A percentile compares a stretch with the other conserved stretches of the same genome.
Evolutionary conservation across 1,284 basidiomycete genomes (phyloP).

Genomic region (Vanrija pseudolonga): DNA sequence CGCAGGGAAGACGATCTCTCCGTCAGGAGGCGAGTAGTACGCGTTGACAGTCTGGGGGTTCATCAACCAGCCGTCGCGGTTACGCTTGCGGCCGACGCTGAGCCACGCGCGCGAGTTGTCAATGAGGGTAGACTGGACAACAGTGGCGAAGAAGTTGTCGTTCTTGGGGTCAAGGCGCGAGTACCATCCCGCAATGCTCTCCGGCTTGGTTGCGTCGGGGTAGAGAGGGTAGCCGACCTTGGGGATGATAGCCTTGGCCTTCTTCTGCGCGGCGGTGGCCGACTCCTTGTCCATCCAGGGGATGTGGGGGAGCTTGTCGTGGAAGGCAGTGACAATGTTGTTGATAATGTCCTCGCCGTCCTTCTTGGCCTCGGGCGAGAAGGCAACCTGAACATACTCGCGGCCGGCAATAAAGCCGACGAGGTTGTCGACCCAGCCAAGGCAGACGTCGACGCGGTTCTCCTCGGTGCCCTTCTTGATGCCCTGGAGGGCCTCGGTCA

Average conservation of each 20-base stretch:
- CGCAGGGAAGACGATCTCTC: constrained; percentile 91
- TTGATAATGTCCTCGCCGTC: constrained; percentile 81
- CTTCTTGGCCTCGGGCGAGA: constrained; percentile 72
- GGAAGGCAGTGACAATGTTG: constrained; percentile 79
- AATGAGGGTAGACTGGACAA: constrained; percentile 33
- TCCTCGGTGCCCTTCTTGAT: constrained; percentile 81
- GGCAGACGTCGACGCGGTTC: constrained; percentile 66
- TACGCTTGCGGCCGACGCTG: constrained; percentile 66
- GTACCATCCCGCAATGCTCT: constrained; percentile 73
- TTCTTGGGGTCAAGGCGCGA: constrained; percentile 61
- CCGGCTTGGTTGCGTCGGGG: constrained; percentile 73
- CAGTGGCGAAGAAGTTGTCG: constrained; percentile 79
- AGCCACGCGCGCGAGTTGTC: constrained; percentile 61
- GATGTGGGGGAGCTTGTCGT: constrained; percentile 68
- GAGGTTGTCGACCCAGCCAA: constrained; percentile 48
- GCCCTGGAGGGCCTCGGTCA: constrained; percentile 71
- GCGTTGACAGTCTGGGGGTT: constrained; percentile 48
- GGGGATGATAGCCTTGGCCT: constrained; percentile 54
- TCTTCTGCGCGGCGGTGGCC: constrained; percentile 74
- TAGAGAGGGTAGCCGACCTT: constrained; percentile 67
- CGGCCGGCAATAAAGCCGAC: constrained; percentile 55
- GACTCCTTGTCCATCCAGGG: constrained; percentile 91
- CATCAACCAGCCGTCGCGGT: constrained; percentile 73
- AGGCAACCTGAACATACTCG: constrained; percentile 80
- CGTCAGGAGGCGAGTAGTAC: constrained; percentile 42